phyloP scores from a whole-genome alignment of 345 rosid species.

The Citrus medica region DNA sequence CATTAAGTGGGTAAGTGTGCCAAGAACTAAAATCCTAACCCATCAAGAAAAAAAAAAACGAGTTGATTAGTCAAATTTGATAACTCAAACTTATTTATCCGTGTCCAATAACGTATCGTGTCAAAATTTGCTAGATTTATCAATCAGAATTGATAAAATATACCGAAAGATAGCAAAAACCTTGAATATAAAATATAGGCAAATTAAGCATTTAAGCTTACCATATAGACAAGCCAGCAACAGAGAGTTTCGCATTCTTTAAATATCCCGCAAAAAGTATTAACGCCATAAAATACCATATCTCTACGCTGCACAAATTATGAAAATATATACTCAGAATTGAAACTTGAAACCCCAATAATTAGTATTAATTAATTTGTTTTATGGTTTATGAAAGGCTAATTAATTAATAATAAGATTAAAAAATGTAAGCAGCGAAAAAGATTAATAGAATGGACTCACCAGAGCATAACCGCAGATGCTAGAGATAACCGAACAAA shows the following conservation, averaged over 20 bases:
- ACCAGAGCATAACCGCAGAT: slow-evolving; percentile 95
- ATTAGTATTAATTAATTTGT: too few relatives aligned
- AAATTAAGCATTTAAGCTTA: slow-evolving; percentile 17
- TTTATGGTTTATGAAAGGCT: neutral
- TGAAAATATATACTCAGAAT: neutral
- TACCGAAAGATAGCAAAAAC: too few relatives aligned
- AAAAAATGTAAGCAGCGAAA: too few relatives aligned
- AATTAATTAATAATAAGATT: neutral
- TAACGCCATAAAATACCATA: slow-evolving; percentile 75
- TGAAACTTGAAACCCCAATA: neutral
- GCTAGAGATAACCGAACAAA: slow-evolving; percentile 77
- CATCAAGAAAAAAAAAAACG: too few relatives aligned
- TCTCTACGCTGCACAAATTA: slow-evolving; percentile 55
- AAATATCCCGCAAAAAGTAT: slow-evolving; percentile 77
- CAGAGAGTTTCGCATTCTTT: slow-evolving; percentile 69
- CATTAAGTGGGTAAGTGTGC: too few relatives aligned
- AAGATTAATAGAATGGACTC: neutral
- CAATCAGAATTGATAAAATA: too few relatives aligned
- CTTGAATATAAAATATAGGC: too few relatives aligned
- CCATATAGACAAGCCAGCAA: slow-evolving; percentile 84
- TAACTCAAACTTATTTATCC: too few relatives aligned
- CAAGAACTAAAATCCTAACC: too few relatives aligned
- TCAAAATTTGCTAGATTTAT: too few relatives aligned
- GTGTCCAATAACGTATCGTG: too few relatives aligned
- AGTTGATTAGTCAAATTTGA: too few relatives aligned